Conservation (phyloP, 2,329 filamentous ascomycete species). For the Westerdykella aurantiaca region DNA sequence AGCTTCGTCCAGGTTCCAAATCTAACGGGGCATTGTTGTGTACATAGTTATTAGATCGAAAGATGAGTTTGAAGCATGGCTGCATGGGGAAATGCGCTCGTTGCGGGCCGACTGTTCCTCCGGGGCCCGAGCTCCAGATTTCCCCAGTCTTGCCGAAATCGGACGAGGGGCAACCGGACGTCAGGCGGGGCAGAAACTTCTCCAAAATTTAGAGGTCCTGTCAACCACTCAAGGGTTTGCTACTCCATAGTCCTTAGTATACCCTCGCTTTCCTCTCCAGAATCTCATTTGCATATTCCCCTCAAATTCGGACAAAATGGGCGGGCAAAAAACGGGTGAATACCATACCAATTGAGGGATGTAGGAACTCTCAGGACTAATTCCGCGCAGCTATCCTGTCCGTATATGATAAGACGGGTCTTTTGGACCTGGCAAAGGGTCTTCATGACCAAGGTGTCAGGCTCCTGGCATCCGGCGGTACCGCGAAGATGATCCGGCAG, state of each 20-base stretch:
- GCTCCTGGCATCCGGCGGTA: slow-evolving; percentile 90
- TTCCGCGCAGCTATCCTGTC: slow-evolving; percentile 70
- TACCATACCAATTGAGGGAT: background rate
- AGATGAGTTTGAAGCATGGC: background rate
- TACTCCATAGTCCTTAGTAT: background rate
- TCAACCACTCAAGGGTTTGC: slow-evolving; percentile 3
- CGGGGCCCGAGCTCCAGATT: background rate
- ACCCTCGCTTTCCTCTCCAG: slow-evolving; percentile 4
- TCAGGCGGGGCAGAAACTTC: slow-evolving; percentile 15
- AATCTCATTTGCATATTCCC: slow-evolving; percentile 8
- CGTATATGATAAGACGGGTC: slow-evolving; percentile 93
- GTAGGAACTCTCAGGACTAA: slow-evolving; percentile 1
- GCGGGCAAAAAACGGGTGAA: slow-evolving; percentile 34
- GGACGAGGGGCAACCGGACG: slow-evolving; percentile 15
- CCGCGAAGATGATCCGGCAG: slow-evolving; percentile 92
- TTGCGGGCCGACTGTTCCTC: background rate
- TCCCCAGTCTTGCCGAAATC: slow-evolving; percentile 8
- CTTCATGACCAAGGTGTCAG: slow-evolving; percentile 35
- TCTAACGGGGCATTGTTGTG: background rate
- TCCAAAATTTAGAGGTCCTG: slow-evolving; percentile 16
- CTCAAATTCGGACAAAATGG: slow-evolving; percentile 18
- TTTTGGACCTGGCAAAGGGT: slow-evolving; percentile 36
- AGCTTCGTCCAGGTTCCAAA: background rate
- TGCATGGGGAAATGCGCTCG: too few relatives aligned
- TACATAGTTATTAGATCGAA: background rate